These are phyloP conservation scores for Rhodamnia argentea DNA, from an alignment of 345 rosid genomes.

Conservation along the genomic window DNA sequence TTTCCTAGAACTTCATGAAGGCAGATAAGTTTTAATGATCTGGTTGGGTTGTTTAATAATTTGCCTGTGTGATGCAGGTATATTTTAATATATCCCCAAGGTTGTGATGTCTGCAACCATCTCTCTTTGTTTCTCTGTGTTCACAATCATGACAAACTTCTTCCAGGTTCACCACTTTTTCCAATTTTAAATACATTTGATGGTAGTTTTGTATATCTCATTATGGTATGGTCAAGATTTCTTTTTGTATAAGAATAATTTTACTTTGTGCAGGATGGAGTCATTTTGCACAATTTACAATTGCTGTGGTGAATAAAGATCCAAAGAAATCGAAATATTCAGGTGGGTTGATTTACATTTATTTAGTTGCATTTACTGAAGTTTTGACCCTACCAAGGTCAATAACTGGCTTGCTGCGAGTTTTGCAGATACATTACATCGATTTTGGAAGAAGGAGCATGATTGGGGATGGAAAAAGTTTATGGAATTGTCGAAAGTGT, in stretches of 20 bases:
- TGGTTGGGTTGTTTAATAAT: not conserved
- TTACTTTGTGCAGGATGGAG: constrained; percentile 66
- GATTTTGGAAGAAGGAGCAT: constrained; percentile 90
- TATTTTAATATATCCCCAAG: constrained; percentile 83
- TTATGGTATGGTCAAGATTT: not conserved
- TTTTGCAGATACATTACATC: constrained; percentile 74
- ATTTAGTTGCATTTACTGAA: not conserved
- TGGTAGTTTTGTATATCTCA: not conserved
- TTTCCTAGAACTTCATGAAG: not conserved
- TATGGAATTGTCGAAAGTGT: constrained; percentile 76
- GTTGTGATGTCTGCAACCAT: constrained; percentile 87
- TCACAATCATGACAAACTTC: constrained; percentile 86
- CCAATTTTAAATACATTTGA: not conserved
- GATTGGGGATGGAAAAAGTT: constrained; percentile 98
- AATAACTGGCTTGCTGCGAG: constrained; percentile 7
- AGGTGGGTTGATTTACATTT: constrained; percentile 33
- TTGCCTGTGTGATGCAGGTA: constrained; percentile 45
- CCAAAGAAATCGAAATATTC: constrained; percentile 83
- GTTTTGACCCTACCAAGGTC: not conserved
- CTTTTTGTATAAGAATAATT: not conserved
- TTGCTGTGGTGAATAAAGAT: constrained; percentile 86
- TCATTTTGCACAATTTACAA: constrained; percentile 94
- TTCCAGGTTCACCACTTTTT: constrained; percentile 51
- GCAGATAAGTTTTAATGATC: constrained; percentile 1
- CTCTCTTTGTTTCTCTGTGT: constrained; percentile 89